A percentile compares a stretch with the other conserved stretches of the same genome.
Conservation (phyloP, 768 basidiomycete genomes). For the Kwoniella europaea region DNA sequence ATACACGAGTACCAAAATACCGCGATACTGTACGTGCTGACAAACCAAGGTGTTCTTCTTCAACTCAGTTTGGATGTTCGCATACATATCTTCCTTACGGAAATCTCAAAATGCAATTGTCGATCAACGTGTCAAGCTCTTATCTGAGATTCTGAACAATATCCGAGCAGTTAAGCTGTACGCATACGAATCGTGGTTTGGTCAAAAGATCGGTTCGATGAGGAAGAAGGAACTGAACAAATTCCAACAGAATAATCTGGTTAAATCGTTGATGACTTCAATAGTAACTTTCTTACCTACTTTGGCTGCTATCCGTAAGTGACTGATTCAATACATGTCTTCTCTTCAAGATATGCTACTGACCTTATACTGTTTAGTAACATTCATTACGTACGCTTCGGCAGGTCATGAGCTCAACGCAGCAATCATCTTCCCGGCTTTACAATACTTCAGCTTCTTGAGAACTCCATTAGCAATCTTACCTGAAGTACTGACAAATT, state of each 20-base stretch:
- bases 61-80: conserved; percentile 35
- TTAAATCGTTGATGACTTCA: conserved; percentile 40
- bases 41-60: too few relatives aligned
- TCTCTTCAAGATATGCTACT: background rate
- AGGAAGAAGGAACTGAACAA: conserved; percentile 45
- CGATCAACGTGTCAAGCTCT: conserved; percentile 69
- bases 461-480: conserved; percentile 34
- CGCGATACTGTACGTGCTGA: too few relatives aligned
- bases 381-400: too few relatives aligned
- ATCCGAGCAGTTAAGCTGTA: conserved; percentile 71
- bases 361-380: background rate
- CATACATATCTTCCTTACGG: conserved; percentile 17
- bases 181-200: conserved; percentile 63
- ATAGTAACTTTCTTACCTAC: conserved; percentile 62
- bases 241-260: conserved; percentile 40
- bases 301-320: conserved; percentile 60
- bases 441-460: conserved; percentile 65
- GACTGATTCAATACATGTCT: background rate
- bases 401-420: conserved; percentile 65
- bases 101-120: conserved; percentile 60
- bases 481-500: too few relatives aligned
- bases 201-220: conserved; percentile 31
- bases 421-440: conserved; percentile 65
- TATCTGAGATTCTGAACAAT: conserved; percentile 72
- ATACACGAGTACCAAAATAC: too few relatives aligned